Conservation (phyloP, 495 filamentous ascomycete species). For the Aspergillus baeticus region DNA sequence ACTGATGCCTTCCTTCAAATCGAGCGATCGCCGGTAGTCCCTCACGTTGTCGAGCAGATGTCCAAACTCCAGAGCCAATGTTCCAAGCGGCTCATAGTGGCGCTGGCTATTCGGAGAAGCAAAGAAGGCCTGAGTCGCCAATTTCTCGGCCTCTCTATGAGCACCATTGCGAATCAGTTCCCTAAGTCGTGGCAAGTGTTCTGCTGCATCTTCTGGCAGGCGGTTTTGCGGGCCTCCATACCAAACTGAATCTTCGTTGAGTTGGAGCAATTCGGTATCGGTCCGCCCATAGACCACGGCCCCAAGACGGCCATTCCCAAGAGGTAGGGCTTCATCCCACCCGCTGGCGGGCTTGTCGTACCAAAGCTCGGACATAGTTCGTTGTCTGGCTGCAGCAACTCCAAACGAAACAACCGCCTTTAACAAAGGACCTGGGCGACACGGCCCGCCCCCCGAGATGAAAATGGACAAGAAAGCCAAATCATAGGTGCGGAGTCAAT, state of each 20-base stretch:
- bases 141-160: conserved; percentile 40
- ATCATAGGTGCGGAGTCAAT: not conserved
- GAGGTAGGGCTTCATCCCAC: conserved; percentile 34
- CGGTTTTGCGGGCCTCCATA: conserved; percentile 48
- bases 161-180: conserved; percentile 40
- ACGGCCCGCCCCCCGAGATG: conserved; percentile 12
- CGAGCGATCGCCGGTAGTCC: conserved; percentile 44
- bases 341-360: conserved; percentile 23
- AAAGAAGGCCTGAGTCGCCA: conserved; percentile 39
- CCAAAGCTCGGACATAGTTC: conserved; percentile 32
- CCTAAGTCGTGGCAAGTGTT: conserved; percentile 36
- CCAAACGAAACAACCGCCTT: not conserved
- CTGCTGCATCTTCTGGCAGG: conserved; percentile 35
- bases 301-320: conserved; percentile 55
- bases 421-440: not conserved
- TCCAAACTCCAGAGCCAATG: conserved; percentile 46
- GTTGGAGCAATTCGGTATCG: conserved; percentile 42
- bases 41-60: conserved; percentile 29
- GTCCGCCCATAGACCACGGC: conserved; percentile 49
- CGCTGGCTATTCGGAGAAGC: conserved; percentile 43
- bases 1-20: conserved; percentile 34
- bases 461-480: not conserved
- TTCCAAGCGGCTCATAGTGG: conserved; percentile 48
- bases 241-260: conserved; percentile 57
- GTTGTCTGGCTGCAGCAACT: not conserved